phyloP scores from a whole-genome alignment of 2,329 filamentous ascomycete species.

The Aspergillus hortae region DNA sequence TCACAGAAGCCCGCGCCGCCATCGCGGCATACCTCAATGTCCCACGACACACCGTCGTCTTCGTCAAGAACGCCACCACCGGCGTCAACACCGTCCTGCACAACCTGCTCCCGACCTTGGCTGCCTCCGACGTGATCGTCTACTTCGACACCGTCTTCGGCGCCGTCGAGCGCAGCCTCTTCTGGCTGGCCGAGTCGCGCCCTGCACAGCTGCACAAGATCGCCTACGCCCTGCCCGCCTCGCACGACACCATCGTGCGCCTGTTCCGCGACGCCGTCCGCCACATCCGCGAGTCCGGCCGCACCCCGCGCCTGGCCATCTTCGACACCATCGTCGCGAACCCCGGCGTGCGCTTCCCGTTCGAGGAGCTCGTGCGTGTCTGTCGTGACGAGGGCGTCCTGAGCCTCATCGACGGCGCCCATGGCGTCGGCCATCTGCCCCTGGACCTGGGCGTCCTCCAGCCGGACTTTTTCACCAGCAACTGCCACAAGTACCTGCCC shows the following conservation, averaged over 20 bases:
- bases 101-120: slow-evolving; percentile 63
- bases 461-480: slow-evolving; percentile 82
- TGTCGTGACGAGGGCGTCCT: slow-evolving; percentile 67
- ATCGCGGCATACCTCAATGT: slow-evolving; percentile 65
- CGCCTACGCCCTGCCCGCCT: slow-evolving; percentile 62
- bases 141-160: slow-evolving; percentile 78
- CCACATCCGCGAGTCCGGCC: slow-evolving; percentile 53
- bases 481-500: slow-evolving; percentile 67
- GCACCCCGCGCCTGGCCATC: slow-evolving; percentile 63
- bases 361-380: slow-evolving; percentile 60
- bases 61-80: slow-evolving; percentile 77
- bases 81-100: slow-evolving; percentile 70
- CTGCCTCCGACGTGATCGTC: slow-evolving; percentile 63
- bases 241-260: slow-evolving; percentile 63
- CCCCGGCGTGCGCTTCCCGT: slow-evolving; percentile 77
- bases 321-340: slow-evolving; percentile 79
- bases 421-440: slow-evolving; percentile 74
- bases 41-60: slow-evolving; percentile 64
- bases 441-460: slow-evolving; percentile 65
- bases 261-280: slow-evolving; percentile 60
- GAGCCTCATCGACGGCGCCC: slow-evolving; percentile 78
- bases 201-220: slow-evolving; percentile 53
- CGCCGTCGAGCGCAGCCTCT: slow-evolving; percentile 69
- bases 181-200: slow-evolving; percentile 68
- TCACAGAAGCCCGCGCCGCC: slow-evolving; percentile 63